Percentiles rank a stretch among this genome's conserved stretches.
phyloP scores from a whole-genome alignment of 75 land plant species.

The Selaginella moellendorffii region DNA sequence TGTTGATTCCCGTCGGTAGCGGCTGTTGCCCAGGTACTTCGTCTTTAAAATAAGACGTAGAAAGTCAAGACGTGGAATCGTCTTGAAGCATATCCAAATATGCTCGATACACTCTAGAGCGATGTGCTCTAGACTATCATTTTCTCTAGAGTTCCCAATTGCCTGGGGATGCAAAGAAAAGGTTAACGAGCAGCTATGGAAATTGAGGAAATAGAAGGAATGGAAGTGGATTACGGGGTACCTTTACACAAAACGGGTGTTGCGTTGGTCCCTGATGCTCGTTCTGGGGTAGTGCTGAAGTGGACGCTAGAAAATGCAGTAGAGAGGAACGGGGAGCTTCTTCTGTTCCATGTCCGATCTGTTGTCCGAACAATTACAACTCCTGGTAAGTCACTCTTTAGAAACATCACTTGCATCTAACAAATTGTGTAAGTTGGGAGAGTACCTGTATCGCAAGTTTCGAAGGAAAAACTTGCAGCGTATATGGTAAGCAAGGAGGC shows the following conservation, averaged over 20 bases:
- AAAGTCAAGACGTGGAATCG: no score
- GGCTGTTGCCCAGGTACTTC: no score
- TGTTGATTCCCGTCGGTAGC: no score
- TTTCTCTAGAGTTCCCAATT: no score
- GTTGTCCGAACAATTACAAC: not conserved
- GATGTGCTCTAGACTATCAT: no score
- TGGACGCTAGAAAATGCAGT: not conserved
- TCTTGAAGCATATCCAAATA: no score
- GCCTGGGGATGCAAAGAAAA: no score
- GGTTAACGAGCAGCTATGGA: not conserved
- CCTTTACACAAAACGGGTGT: not conserved
- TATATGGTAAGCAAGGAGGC: not conserved
- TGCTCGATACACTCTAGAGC: no score
- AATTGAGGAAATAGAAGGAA: no score
- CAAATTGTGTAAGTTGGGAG: not conserved
- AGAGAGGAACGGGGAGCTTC: not conserved
- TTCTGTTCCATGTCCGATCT: not conserved
- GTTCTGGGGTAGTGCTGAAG: not conserved
- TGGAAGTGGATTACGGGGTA: not conserved
- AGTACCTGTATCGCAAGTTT: not conserved
- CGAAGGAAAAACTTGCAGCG: not conserved
- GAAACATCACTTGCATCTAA: not conserved
- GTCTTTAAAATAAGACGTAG: no score
- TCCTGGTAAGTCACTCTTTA: not conserved
- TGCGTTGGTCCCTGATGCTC: not conserved